Conservation (phyloP, 371 early-diverging fungal species). For the Fennellomyces sp. region DNA sequence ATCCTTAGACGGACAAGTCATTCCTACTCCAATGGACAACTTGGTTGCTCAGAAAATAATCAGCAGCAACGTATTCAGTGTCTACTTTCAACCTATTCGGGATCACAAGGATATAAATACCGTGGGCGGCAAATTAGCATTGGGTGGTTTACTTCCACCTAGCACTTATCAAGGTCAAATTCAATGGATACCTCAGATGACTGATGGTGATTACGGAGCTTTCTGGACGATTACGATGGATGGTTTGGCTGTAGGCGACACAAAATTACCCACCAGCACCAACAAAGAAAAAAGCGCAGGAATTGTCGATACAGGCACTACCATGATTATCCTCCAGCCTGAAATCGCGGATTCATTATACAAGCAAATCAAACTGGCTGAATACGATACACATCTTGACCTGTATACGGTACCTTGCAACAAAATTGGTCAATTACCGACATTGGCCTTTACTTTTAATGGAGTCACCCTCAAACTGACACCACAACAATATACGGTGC, state of each 20-base stretch:
- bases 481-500: constrained; percentile 17
- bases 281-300: constrained; percentile 3
- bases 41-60: constrained; percentile 17
- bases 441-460: constrained; percentile 3
- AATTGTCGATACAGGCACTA: constrained; percentile 47
- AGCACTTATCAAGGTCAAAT: constrained; percentile 14
- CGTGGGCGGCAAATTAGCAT: constrained; percentile 37
- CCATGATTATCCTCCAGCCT: constrained; percentile 27
- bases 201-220: constrained; percentile 14
- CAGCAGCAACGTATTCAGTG: constrained; percentile 37
- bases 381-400: constrained; percentile 1
- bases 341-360: background rate
- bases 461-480: constrained; percentile 6
- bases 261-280: background rate
- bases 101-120: constrained; percentile 16
- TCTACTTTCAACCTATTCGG: constrained; percentile 39
- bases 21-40: constrained; percentile 11
- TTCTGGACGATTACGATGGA: constrained; percentile 44
- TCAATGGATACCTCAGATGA: constrained; percentile 1
- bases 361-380: background rate
- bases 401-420: constrained; percentile 14
- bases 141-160: constrained; percentile 31
- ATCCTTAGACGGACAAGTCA: too few species aligned
- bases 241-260: constrained; percentile 21
- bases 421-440: background rate